Evolutionary conservation across 371 early-diverging fungal species (phyloP), one percentile per base, ranked within the genome.

Genomic region (Rhizomucor miehei): DNA sequence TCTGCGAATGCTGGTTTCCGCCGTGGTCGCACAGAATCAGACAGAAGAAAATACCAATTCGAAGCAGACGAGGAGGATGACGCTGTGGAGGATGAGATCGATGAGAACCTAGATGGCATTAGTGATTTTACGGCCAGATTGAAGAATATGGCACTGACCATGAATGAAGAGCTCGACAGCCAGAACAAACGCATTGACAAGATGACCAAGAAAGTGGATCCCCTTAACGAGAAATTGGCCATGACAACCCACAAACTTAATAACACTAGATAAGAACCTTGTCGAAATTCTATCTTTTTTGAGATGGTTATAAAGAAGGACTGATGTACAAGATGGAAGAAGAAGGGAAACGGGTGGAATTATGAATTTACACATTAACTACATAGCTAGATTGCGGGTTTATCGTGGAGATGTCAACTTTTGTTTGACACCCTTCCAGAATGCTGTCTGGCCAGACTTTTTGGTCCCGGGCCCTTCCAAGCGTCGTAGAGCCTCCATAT

Each of bases 41-140:
- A 88, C 56, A 81, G 85, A 40, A 67, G 75, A 6, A 73, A 78
- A 48, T 89, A 89, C 52, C 75, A 73, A 36, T 82, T 87, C 56
- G 86, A 88, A 56, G 87, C 75, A 43, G 80, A 75, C 25, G 68
- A 65, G 2, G 89, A 88, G 50, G 89, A 89, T 54, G 79, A 85
- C 51, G 79, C 74, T 1, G 51, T 82, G n/a, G 94, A 93, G 68
- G 74, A 85, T 54, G 93, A 93, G 60, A 87, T 93, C 60, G 87
- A 93, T 66, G 47, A 59, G 9, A 93, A 93, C 62, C 55, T 93
- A 63, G 84, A 88, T 61, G 60, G 82, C 55, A 69, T 93, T 34
- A 76, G 85, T 34, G 66, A 63, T 48, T 80, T 84, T 13, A 59
- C 89, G n/a, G 69, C 75, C 11, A 60, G 87, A 40, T 67, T 93